Percentiles rank a stretch among this genome's conserved stretches.
Evolutionary conservation across 345 rosid genomes (phyloP).

Genomic region (Populus alba): DNA sequence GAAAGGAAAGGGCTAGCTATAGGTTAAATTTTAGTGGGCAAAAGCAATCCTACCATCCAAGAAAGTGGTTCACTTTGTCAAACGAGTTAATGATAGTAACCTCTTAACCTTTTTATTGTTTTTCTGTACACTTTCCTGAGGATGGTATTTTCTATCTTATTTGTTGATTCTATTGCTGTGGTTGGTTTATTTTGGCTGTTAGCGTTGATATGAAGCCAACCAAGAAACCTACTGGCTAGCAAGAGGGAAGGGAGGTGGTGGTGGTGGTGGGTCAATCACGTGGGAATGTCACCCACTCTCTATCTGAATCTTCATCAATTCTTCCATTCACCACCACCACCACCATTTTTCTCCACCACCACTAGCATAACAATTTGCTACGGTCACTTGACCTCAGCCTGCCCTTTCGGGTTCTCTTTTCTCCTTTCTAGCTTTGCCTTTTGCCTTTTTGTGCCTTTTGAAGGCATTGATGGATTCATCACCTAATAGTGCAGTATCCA

Average conservation of each 20-base stretch:
- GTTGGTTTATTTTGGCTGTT: slow-evolving; percentile 62
- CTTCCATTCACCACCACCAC: slow-evolving; percentile 4
- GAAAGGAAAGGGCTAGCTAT: neutral
- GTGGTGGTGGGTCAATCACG: slow-evolving; percentile 76
- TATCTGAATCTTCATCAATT: slow-evolving; percentile 9
- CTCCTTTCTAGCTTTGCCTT: slow-evolving; percentile 11
- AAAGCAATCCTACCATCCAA: slow-evolving; percentile 25
- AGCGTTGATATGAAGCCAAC: slow-evolving; percentile 93
- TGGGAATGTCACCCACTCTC: slow-evolving; percentile 76
- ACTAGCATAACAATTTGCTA: slow-evolving; percentile 22
- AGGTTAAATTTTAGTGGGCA: slow-evolving; percentile 33
- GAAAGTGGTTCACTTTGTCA: slow-evolving; percentile 38
- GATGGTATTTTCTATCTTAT: slow-evolving; percentile 10
- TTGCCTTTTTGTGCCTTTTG: slow-evolving; percentile 17
- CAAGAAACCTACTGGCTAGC: slow-evolving; percentile 40
- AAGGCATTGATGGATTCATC: slow-evolving; percentile 24
- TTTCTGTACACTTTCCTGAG: neutral
- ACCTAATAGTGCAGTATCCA: slow-evolving; percentile 12
- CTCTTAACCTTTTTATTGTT: slow-evolving; percentile 22
- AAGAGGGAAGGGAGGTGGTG: slow-evolving; percentile 12
- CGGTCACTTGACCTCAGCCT: slow-evolving; percentile 20
- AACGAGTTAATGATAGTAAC: slow-evolving; percentile 50
- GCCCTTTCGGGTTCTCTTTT: slow-evolving; percentile 7
- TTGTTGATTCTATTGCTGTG: slow-evolving; percentile 26
- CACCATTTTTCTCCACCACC: slow-evolving; percentile 10